Percentiles rank a stretch among this genome's conserved stretches.
These are phyloP conservation scores for Rhizopus microsporus DNA, from an alignment of 371 early-diverging fungal genomes.

Conservation along the genomic window DNA sequence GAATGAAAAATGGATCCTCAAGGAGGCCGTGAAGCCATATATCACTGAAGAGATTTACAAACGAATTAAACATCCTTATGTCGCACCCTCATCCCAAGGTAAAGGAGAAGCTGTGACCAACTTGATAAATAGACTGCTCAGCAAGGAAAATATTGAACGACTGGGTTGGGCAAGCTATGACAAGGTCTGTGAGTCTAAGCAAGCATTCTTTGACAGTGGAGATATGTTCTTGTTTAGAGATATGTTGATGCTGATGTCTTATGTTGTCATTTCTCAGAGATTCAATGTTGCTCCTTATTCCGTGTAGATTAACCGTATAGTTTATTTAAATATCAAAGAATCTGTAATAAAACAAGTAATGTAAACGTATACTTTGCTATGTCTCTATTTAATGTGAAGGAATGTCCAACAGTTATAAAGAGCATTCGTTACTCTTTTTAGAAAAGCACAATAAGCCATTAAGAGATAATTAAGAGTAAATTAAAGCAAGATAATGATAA, in stretches of 20 bases:
- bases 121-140: slow-evolving; percentile 14
- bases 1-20: slow-evolving; percentile 30
- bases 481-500: too few species aligned
- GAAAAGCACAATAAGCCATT: too few species aligned
- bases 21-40: slow-evolving; percentile 26
- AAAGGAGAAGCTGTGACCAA: background rate
- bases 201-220: slow-evolving; percentile 3
- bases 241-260: slow-evolving; percentile 21
- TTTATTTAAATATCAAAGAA: too few species aligned
- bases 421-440: too few species aligned
- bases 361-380: too few species aligned
- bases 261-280: slow-evolving; percentile 14
- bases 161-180: slow-evolving; percentile 21
- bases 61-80: slow-evolving; percentile 24
- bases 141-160: slow-evolving; percentile 12
- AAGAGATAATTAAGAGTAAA: too few species aligned
- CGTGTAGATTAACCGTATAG: too few species aligned
- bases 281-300: slow-evolving; percentile 18
- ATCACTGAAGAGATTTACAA: slow-evolving; percentile 27
- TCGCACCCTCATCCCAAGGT: slow-evolving; percentile 22
- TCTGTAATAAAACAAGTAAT: too few species aligned
- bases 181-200: slow-evolving; percentile 1
- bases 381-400: background rate
- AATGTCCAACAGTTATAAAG: background rate
- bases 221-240: slow-evolving; percentile 9